These are phyloP conservation scores for Dactylonectria estremocensis DNA, from an alignment of 2,329 filamentous ascomycete species.

Conservation along the genomic window DNA sequence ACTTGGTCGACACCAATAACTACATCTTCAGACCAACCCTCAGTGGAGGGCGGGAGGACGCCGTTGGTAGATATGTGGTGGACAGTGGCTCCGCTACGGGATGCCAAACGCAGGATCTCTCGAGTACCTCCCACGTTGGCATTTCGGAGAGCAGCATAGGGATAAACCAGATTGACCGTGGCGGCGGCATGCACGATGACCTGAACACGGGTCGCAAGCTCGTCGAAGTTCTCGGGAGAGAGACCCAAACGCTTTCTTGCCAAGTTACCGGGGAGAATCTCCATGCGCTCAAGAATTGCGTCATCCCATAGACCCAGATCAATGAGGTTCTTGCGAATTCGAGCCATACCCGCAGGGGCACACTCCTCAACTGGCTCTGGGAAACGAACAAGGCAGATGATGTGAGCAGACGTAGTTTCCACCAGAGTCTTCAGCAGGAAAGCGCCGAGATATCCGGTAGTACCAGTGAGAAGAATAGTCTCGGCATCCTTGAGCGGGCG, in stretches of 20 bases:
- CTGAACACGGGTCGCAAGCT: conserved; percentile 75
- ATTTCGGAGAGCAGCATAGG: conserved; percentile 81
- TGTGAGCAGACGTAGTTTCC: conserved; percentile 76
- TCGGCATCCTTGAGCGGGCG: conserved; percentile 75
- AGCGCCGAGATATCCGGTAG: conserved; percentile 82
- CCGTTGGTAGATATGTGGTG: conserved; percentile 88
- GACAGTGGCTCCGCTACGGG: conserved; percentile 77
- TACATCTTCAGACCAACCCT: conserved; percentile 80
- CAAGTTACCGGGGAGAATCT: conserved; percentile 82
- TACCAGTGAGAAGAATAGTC: conserved; percentile 80
- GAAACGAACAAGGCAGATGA: conserved; percentile 82
- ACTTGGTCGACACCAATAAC: conserved; percentile 79
- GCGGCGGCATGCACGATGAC: conserved; percentile 85
- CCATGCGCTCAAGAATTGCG: conserved; percentile 82
- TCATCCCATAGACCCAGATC: conserved; percentile 85
- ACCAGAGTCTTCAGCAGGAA: conserved; percentile 80
- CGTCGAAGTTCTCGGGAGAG: conserved; percentile 74
- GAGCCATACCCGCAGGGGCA: conserved; percentile 77
- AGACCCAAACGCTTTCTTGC: conserved; percentile 79
- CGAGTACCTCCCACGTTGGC: conserved; percentile 86
- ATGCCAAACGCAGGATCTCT: conserved; percentile 81
- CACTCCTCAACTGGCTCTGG: conserved; percentile 76
- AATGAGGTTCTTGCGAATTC: conserved; percentile 82
- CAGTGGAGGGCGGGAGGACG: conserved; percentile 78
- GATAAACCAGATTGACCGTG: conserved; percentile 86